A percentile compares a stretch with the other conserved stretches of the same genome.
phyloP scores from a whole-genome alignment of 2,329 filamentous ascomycete species.

The Xylaria sp. region DNA sequence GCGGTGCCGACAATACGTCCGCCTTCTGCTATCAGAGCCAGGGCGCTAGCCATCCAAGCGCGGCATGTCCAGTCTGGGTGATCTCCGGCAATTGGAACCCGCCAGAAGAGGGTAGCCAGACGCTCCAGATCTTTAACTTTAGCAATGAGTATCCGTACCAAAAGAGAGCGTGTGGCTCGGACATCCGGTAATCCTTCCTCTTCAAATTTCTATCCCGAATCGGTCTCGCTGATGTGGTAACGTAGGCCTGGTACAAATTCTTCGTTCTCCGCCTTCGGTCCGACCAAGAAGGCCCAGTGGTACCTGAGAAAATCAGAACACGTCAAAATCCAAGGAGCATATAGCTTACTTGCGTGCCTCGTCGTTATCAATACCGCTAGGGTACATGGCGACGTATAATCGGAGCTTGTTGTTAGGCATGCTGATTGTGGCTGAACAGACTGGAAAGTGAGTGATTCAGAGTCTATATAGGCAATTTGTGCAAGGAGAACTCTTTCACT shows the following conservation, averaged over 20 bases:
- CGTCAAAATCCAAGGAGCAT: not conserved
- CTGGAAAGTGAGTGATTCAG: not conserved
- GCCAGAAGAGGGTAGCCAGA: slow-evolving; percentile 2
- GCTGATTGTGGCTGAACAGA: not conserved
- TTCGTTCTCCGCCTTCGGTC: not conserved
- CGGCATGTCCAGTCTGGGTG: slow-evolving; percentile 14
- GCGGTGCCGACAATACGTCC: slow-evolving; percentile 11
- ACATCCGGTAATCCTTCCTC: not conserved
- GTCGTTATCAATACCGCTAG: not conserved
- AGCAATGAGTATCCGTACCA: slow-evolving; percentile 16
- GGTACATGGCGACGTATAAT: slow-evolving; percentile 8
- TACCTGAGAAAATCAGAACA: slow-evolving; percentile 4
- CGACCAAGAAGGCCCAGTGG: slow-evolving; percentile 18
- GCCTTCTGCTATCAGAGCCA: not conserved
- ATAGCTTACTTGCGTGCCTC: slow-evolving; percentile 2
- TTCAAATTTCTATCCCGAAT: not conserved
- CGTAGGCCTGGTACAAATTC: not conserved
- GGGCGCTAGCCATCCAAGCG: slow-evolving; percentile 10
- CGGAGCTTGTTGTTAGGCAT: slow-evolving; percentile 10
- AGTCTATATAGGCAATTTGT: no score
- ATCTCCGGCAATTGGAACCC: not conserved
- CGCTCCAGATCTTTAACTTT: slow-evolving; percentile 12
- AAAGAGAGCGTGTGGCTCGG: not conserved
- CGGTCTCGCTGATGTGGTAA: not conserved
- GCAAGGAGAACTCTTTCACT: no score